These are phyloP conservation scores for Stipa capillata DNA, from an alignment of 176 grass and related monocot genomes.

Conservation along the genomic window DNA sequence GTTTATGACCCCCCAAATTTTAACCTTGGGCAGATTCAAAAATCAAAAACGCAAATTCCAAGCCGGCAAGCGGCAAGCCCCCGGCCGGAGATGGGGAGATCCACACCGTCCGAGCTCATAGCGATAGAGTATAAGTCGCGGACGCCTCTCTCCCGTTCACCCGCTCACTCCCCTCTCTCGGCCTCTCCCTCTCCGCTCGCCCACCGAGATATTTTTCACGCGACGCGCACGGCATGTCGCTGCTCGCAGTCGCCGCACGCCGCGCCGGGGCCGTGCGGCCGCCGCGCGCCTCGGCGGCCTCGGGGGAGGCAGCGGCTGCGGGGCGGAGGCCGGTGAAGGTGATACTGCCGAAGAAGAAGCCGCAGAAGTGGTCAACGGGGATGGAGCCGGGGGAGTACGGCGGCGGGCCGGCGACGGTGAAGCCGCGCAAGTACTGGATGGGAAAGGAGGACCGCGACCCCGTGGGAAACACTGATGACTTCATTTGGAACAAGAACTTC, in stretches of 20 bases:
- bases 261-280: conserved; percentile 10
- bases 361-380: conserved; percentile 86
- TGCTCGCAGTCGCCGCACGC: conserved; percentile 33
- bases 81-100: too few species aligned
- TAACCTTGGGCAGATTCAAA: too few species aligned
- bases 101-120: too few species aligned
- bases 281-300: conserved; percentile 22
- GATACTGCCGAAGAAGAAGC: conserved; percentile 83
- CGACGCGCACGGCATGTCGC: conserved; percentile 22
- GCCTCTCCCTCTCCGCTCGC: background rate
- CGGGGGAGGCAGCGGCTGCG: conserved; percentile 21
- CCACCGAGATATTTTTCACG: conserved; percentile 36
- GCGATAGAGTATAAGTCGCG: too few species aligned
- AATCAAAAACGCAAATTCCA: too few species aligned
- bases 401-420: conserved; percentile 60
- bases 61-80: background rate
- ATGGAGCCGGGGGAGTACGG: conserved; percentile 79
- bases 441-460: conserved; percentile 84
- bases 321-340: conserved; percentile 51
- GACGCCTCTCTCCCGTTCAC: conserved; percentile 15
- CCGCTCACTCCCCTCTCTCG: background rate
- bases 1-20: too few species aligned
- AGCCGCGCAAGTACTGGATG: conserved; percentile 87
- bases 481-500: conserved; percentile 99
- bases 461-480: conserved; percentile 71